A percentile compares a stretch with the other conserved stretches of the same genome.
Evolutionary conservation across 495 filamentous ascomycete genomes (phyloP).

Genomic region (Penicillium verhagenii): DNA sequence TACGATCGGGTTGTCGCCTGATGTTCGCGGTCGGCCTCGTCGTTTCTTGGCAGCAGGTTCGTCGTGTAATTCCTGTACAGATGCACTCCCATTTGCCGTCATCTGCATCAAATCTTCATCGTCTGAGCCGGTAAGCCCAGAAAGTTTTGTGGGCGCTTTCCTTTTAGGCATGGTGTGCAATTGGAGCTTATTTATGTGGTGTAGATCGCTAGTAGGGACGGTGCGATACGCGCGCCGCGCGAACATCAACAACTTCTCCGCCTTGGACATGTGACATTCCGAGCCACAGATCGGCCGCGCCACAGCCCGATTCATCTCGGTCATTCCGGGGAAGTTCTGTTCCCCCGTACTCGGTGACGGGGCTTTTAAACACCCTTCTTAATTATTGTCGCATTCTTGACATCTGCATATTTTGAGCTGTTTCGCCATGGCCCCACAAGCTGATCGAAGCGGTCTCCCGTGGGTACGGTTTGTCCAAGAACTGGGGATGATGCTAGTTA

Average conservation of each 20-base stretch:
- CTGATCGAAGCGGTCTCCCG: slow-evolving; percentile 37
- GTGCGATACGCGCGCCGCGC: slow-evolving; percentile 5
- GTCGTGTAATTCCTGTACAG: slow-evolving; percentile 24
- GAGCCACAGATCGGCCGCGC: slow-evolving; percentile 26
- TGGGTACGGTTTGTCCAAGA: slow-evolving; percentile 59
- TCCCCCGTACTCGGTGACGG: slow-evolving; percentile 3
- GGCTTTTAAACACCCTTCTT: not conserved
- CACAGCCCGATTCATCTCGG: slow-evolving; percentile 32
- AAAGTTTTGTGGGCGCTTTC: slow-evolving; percentile 52
- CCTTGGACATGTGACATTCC: slow-evolving; percentile 36
- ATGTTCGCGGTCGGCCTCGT: slow-evolving; percentile 40
- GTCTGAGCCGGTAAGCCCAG: slow-evolving; percentile 65
- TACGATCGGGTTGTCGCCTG: slow-evolving; percentile 22
- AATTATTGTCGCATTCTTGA: not conserved
- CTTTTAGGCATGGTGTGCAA: slow-evolving; percentile 50
- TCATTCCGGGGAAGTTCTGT: slow-evolving; percentile 11
- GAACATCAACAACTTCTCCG: slow-evolving; percentile 25
- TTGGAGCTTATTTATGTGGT: not conserved
- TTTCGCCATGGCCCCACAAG: slow-evolving; percentile 48
- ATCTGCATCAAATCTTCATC: slow-evolving; percentile 57
- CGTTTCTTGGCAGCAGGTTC: slow-evolving; percentile 44
- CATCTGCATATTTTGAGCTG: slow-evolving; percentile 6
- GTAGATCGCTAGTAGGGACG: not conserved
- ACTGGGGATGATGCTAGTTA: slow-evolving; percentile 54
- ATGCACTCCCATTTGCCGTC: slow-evolving; percentile 20